Conservation (phyloP, 306 rosid species). For the Lupinus albus region DNA sequence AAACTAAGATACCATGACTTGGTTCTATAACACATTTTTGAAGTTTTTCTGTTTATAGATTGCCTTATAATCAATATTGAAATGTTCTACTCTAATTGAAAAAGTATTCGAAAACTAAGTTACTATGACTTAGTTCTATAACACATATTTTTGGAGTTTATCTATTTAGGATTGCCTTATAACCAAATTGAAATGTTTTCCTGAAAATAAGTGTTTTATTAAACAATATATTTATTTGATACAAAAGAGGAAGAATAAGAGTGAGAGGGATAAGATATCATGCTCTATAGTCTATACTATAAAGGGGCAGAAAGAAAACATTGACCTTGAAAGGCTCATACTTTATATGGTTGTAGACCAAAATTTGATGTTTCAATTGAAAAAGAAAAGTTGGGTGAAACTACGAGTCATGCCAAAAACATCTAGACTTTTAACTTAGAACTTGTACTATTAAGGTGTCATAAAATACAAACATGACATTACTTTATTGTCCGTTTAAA, state of each 20-base stretch:
- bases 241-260: no score
- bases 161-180: neutral
- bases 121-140: neutral
- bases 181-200: neutral
- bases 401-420: constrained; percentile 5
- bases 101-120: constrained; percentile 16
- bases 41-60: constrained; percentile 21
- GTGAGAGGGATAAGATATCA: no score
- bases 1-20: neutral
- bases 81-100: neutral
- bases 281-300: constrained; percentile 14
- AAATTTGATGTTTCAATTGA: constrained; percentile 14
- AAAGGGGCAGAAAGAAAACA: no score
- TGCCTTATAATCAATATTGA: neutral
- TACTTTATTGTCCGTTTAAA: neutral
- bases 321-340: no score
- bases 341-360: neutral
- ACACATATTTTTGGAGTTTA: constrained; percentile 24
- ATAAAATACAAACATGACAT: constrained; percentile 1
- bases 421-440: constrained; percentile 2
- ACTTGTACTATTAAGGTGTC: neutral
- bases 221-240: no score
- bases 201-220: no score
- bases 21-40: neutral
- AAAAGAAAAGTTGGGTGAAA: constrained; percentile 1